Evolutionary conservation across 768 basidiomycete species (phyloP), one percentile per base, ranked within the genome.

Genomic region (Lactarius pseudohatsudake): DNA sequence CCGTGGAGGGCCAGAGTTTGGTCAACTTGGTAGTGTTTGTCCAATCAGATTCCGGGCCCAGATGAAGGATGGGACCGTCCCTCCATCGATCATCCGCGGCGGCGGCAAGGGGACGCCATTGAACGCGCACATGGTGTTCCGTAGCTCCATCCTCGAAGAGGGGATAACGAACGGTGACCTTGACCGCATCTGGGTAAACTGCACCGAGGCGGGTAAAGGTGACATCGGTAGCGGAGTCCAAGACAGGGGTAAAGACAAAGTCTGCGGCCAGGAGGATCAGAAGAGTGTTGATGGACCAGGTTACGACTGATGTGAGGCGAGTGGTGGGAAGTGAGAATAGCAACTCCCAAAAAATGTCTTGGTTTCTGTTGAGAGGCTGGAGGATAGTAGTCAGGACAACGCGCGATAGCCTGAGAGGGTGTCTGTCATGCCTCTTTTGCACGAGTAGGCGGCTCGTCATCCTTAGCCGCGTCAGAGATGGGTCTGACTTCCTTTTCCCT

Each of bases 131-230:
- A 38, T 74, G 61, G 40, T 61, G 66, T 32, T 79, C 72, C 15
- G 77, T 76, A 15, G 69, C 71, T 55, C 80, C 76, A 62, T 64
- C 59, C 10, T 53, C 50, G 45, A 26, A 22, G 22, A 74, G 71
- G 1, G 90, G 88, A 72, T 85, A 82, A 45, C 91, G 85, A 30
- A 87, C 82, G 41, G 82, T 76, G 53, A 92, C 79, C 74, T 89
- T 91, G 66, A 78, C 86, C 54, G 79, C 77, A 70, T 86, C 83
- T 4, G 86, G 84, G 69, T 86, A 84, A 64, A 92, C 81, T 3
- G 89, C 89, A 18, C 91, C 91, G 63, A 91, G 78, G 59, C 91
- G 83, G 3, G 85, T 84, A 74, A 89, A 93, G 15, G 79, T 76
- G 66, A 90, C 82, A 71, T 83, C 80, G 10, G 75, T 45, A 18